phyloP scores from a whole-genome alignment of 1,284 basidiomycete species.

The Tremellales sp. region DNA sequence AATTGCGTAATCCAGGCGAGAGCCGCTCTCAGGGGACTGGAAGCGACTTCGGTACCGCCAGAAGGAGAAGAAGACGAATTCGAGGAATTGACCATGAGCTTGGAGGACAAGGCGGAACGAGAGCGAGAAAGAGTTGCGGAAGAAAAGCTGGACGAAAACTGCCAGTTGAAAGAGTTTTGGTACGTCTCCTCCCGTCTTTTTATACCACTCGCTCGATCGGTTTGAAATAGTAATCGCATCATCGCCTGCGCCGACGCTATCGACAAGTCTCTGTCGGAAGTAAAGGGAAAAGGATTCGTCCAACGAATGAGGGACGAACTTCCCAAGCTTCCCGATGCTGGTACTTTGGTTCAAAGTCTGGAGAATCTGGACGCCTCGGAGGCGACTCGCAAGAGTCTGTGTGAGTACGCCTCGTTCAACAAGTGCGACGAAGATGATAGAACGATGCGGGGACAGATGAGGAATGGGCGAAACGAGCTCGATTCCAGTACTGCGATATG shows the following conservation, averaged over 20 bases:
- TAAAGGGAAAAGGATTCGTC: conserved; percentile 78
- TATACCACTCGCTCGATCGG: not conserved
- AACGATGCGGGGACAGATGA: conserved; percentile 51
- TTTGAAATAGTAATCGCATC: conserved; percentile 72
- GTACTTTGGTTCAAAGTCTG: conserved; percentile 42
- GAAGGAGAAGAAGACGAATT: conserved; percentile 36
- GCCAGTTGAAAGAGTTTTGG: conserved; percentile 47
- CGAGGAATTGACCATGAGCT: conserved; percentile 17
- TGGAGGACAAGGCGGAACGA: conserved; percentile 6
- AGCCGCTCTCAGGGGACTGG: conserved; percentile 77
- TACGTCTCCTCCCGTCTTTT: conserved; percentile 16
- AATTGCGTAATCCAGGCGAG: conserved; percentile 82
- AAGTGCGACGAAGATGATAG: conserved; percentile 8
- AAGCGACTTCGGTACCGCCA: conserved; percentile 55
- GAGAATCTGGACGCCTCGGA: conserved; percentile 51
- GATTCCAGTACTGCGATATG: conserved; percentile 81
- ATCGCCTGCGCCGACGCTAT: conserved; percentile 72
- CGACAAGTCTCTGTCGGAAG: conserved; percentile 75
- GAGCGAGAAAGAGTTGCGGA: conserved; percentile 30
- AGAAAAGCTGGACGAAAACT: conserved; percentile 48
- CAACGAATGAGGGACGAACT: conserved; percentile 67
- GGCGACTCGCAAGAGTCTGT: conserved; percentile 63
- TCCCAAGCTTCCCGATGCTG: conserved; percentile 62
- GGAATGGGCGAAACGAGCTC: conserved; percentile 70
- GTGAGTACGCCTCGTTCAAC: conserved; percentile 25